Base-by-base conservation (phyloP, 2,329 filamentous ascomycete genomes). In the Arthrobotrys pseudoclavata region DNA sequence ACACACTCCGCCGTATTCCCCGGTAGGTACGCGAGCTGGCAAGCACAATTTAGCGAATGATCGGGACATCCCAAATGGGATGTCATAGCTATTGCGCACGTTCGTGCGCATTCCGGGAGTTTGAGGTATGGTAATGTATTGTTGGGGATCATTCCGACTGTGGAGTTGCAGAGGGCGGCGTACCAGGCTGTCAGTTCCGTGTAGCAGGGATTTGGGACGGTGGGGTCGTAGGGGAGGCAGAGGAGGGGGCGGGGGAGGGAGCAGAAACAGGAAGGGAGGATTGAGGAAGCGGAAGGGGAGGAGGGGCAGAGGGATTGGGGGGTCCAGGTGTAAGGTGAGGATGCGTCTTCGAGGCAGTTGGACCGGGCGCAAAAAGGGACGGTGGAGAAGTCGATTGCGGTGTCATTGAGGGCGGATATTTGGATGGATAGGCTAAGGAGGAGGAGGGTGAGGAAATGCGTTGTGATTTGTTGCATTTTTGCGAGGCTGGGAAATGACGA, bases 391-490 rank as follows among this genome's bases (percentile, higher is more conserved):
- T 74, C 69, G 22, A 74, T 48, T 9, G 15, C 15, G 20, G 61
- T 53, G 22, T 50, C 52, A 40, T 67, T 67, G 13, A 42, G 13
- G 31, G 52, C 42, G 40, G 61, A 37, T 18, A 24, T 31, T 29
- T 34, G 20, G 20, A 29, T 7, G 29, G 7, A 3, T 29, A 29
- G 29, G 7, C 7, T 29, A 26, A 45, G 18, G 55, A 40, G 12
- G 37, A 40, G 37, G 13, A 15, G 12, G 37, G 4, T 40, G 12
- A 15, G 20, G 9, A 62, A n/a, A 34, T 74, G 69, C 34, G 69
- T 74, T 74, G 69, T n/a, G n/a, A 20, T 24, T 18, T 74, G 69
- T 74, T 74, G 69, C 69, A 74, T 74, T 74, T 74, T 74, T 20
- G 22, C n/a, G 26, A 24, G 55, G 55, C 55, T 60, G 55, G 13